Evolutionary conservation across 257 asterid genomes (phyloP), one percentile per base, ranked within the genome.

Genomic region (Cynanchum wilfordii): DNA sequence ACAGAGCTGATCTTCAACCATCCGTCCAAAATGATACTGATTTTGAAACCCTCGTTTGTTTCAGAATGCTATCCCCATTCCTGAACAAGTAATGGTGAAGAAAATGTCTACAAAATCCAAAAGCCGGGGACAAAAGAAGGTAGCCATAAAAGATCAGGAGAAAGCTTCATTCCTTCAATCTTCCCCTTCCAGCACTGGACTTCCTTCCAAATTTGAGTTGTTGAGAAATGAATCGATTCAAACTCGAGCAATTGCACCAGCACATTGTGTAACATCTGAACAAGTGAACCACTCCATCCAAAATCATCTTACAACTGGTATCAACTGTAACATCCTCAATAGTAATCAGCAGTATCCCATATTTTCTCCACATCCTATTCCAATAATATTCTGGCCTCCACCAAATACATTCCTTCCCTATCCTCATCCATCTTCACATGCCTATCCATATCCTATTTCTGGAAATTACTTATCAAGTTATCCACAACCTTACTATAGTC

Each of bases 331-430:
- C 52, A 25, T 57, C 33, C 38, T 3, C 75, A 55, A 42, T 45
- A 45, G 24, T 13, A 55, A 54, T 62, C 84, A 64, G 9, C 69
- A 64, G 27, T 66, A 36, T 69, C 79, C 75, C 44, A 4, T 73
- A 29, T 17, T 72, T 38, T 76, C 78, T 27, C 72, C 29, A 15
- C 66, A 24, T 66, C 72, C 80, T 45, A 30, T 66, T n/a, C 79
- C 81, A n/a, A 19, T 69, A 36, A 72, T 72, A 57, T 76, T 58
- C 44, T 76, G 80, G 80, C 80, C 52, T 66, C 80, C 79, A 25
- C 73, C 57, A 57, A 71, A 33, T 51, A 44, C 17, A 2, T 29
- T 66, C 50, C 25, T 72, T 33, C 54, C 75, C 59, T 55, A 16
- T 2, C 73, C 74, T 70, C 70, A 56, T 38, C 73, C 70, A 17